phyloP scores from a whole-genome alignment of 108 stramenopile genomes.

The Nitzschia sp. region DNA sequence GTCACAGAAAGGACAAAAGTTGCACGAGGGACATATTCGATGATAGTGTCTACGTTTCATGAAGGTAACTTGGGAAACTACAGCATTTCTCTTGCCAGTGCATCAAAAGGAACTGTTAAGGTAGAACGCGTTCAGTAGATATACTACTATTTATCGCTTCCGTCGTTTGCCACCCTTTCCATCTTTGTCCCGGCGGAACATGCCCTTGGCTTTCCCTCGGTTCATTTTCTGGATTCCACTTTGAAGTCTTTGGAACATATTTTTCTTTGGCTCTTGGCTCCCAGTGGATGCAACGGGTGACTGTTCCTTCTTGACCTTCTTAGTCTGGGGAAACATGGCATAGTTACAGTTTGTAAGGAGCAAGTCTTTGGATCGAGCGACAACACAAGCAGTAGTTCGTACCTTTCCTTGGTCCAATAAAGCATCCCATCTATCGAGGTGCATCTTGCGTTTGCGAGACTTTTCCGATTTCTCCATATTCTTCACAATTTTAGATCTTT shows the following conservation, averaged over 20 bases:
- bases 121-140: constrained; percentile 1
- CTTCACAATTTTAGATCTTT: constrained; percentile 34
- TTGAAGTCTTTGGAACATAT: constrained; percentile 65
- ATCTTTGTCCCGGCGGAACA: constrained; percentile 30
- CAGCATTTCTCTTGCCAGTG: constrained; percentile 6
- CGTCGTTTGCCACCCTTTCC: neutral
- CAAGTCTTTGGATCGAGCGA: too few species aligned
- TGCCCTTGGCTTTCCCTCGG: constrained; percentile 51
- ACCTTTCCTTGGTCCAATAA: constrained; percentile 67
- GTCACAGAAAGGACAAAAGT: constrained; percentile 42
- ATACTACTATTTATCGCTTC: neutral
- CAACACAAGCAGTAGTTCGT: neutral
- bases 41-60: constrained; percentile 53
- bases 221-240: constrained; percentile 51
- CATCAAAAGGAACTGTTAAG: constrained; percentile 10
- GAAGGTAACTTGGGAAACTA: constrained; percentile 41
- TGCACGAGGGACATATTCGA: constrained; percentile 51
- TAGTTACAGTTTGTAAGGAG: too few species aligned
- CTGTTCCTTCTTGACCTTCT: constrained; percentile 1
- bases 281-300: too few species aligned
- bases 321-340: neutral
- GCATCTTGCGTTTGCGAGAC: constrained; percentile 62
- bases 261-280: constrained; percentile 29
- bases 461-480: constrained; percentile 51
- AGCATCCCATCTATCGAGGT: constrained; percentile 75